Conservation (phyloP, 116 monocot genomes). For the Zostera marina region DNA sequence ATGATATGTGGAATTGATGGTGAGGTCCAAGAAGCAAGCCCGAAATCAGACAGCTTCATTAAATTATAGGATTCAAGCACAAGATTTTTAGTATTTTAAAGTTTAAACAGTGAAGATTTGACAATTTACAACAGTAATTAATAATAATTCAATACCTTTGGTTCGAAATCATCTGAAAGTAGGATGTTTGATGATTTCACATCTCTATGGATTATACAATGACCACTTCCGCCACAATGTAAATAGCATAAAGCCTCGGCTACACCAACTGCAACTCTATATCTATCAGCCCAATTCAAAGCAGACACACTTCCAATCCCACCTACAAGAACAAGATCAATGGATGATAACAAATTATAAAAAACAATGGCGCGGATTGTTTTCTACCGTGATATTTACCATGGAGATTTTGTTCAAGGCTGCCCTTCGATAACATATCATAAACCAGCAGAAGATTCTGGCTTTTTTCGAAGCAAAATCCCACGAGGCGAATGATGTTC, state of each 20-base stretch:
- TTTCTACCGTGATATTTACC: constrained; percentile 13
- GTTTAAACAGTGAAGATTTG: neutral
- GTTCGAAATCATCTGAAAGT: constrained; percentile 35
- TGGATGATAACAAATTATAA: neutral
- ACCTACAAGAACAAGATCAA: constrained; percentile 14
- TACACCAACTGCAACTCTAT: constrained; percentile 47
- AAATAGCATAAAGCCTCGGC: constrained; percentile 50
- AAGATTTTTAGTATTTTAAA: neutral
- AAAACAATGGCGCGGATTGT: neutral
- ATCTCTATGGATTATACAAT: constrained; percentile 61
- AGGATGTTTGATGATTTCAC: constrained; percentile 88
- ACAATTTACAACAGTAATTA: no score
- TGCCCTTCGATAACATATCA: constrained; percentile 41
- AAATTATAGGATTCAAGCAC: neutral
- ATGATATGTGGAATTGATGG: constrained; percentile 10
- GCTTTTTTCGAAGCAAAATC: constrained; percentile 50
- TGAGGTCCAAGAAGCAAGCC: constrained; percentile 26
- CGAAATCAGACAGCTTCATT: constrained; percentile 35
- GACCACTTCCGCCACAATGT: constrained; percentile 14
- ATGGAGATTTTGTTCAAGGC: constrained; percentile 61
- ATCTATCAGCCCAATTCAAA: constrained; percentile 49
- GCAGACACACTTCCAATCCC: constrained; percentile 5
- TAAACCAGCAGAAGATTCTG: constrained; percentile 49
- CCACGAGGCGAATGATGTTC: constrained; percentile 44
- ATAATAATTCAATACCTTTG: constrained; percentile 16